Base-by-base conservation (phyloP, 2,329 filamentous ascomycete species). In the Ophiostoma australiae region DNA sequence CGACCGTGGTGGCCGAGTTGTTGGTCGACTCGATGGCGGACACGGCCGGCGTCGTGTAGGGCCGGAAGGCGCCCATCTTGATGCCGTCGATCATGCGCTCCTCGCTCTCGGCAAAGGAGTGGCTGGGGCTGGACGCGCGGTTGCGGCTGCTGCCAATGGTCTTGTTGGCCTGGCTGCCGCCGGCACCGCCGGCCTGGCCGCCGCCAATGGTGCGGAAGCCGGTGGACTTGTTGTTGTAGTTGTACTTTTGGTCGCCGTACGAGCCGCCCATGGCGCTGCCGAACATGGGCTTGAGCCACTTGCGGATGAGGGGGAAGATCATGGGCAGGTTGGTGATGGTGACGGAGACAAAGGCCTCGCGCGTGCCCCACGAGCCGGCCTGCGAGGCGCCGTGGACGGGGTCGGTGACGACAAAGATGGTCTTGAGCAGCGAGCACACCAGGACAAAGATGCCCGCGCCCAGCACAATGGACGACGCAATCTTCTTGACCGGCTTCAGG, bases 71-170 rank as follows among this genome's bases (percentile, higher is more conserved):
- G 44, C 82, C 77, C 76, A 83, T 78, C 72, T 81, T 82, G 4
- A 81, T 77, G 52, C 80, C 77, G 33, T 79, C 78, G n/a, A 84
- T 78, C 20, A 84, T 83, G 15, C 77, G 78, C 73, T 83, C 81
- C 70, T 82, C 80, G 73, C 81, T 82, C 74, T 80, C 78, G 70
- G 71, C 69, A 67, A 70, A 63, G 7, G 63, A 55, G 0, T 74
- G 76, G 13, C 75, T 80, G 1, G 75, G 79, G 20, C 77, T 79
- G 1, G 79, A 79, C 2, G 78, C 80, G 23, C 78, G 79, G 73
- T 80, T 76, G 4, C 78, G 78, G n/a, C 76, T 78, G 75, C 8
- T 78, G 77, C 3, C 77, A 78, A 5, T 77, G 1, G 39, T 67
- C n/a, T 67, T 67, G n/a, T 15, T 15, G 66, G 13, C 39, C 4